These are phyloP conservation scores for Prinsepia uniflora DNA, from an alignment of 306 rosid species.

Conservation along the genomic window DNA sequence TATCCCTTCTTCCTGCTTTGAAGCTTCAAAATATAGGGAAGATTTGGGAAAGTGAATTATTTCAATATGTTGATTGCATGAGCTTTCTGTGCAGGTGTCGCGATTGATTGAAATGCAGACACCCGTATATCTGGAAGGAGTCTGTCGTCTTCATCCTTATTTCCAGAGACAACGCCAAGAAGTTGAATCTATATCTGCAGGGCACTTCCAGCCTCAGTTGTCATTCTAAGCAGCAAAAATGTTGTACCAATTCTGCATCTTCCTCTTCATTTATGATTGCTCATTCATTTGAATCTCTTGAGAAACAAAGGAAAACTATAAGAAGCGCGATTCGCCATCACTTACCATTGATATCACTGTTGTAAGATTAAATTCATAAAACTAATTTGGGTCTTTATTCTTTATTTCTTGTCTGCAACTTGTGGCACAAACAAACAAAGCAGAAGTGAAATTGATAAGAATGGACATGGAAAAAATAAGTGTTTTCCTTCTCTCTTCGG, in stretches of 20 bases:
- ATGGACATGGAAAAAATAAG: background rate
- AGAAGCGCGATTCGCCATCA: background rate
- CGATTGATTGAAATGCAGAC: slow-evolving; percentile 95
- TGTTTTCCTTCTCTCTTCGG: background rate
- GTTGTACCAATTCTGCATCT: background rate
- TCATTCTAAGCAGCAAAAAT: background rate
- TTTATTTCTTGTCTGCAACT: background rate
- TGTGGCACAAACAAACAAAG: background rate
- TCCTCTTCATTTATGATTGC: background rate
- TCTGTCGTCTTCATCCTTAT: slow-evolving; percentile 61
- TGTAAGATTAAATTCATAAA: background rate
- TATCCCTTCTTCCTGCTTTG: too few relatives aligned
- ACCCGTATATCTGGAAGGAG: slow-evolving; percentile 73
- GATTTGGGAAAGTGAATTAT: too few relatives aligned
- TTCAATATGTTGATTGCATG: slow-evolving; percentile 12
- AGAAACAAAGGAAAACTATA: background rate
- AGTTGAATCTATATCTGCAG: slow-evolving; percentile 4
- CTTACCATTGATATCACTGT: background rate
- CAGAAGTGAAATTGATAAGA: background rate
- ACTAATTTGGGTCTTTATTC: background rate
- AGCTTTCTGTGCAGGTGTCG: slow-evolving; percentile 53
- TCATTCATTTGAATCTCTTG: background rate
- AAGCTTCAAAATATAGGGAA: too few relatives aligned
- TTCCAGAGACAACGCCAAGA: slow-evolving; percentile 52
- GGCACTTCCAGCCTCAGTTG: slow-evolving; percentile 6